Conservation (phyloP, 345 rosid species). For the Gossypium thurberi region DNA sequence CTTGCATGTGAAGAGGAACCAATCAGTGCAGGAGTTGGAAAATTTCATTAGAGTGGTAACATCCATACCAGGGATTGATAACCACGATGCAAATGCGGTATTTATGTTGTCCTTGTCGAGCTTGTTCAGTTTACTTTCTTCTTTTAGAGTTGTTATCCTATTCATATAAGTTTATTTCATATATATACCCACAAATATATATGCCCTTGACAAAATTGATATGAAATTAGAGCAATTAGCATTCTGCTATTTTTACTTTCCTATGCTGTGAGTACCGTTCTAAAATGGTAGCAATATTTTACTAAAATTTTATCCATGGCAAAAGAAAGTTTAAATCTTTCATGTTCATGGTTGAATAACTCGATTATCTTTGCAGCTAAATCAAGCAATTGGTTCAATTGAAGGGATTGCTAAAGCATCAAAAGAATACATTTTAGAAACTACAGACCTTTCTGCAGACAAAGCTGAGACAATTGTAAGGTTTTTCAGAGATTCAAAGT, state of each 20-base stretch:
- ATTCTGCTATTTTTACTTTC: no score
- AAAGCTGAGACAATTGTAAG: constrained; percentile 57
- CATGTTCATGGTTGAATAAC: constrained; percentile 2
- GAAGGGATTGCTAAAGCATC: constrained; percentile 81
- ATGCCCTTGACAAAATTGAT: no score
- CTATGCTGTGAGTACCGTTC: no score
- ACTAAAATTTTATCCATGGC: not conserved
- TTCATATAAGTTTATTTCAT: no score
- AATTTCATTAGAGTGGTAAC: constrained; percentile 56
- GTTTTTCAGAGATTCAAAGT: constrained; percentile 74
- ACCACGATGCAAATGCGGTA: constrained; percentile 82
- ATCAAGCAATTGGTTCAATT: constrained; percentile 84
- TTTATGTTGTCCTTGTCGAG: not conserved
- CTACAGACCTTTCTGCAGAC: constrained; percentile 76
- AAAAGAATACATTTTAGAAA: constrained; percentile 59
- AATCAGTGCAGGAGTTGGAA: constrained; percentile 50
- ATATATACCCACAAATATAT: no score
- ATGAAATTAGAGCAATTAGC: no score
- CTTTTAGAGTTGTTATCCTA: no score
- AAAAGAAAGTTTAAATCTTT: not conserved
- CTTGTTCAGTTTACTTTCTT: not conserved
- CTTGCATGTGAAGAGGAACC: constrained; percentile 53
- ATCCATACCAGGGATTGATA: constrained; percentile 72
- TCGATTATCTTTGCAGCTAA: constrained; percentile 41
- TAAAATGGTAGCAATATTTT: not conserved